Percentiles rank a stretch among this genome's conserved stretches.
These are phyloP conservation scores for Penicillium sp. DNA, from an alignment of 2,329 filamentous ascomycete species.

Conservation along the genomic window DNA sequence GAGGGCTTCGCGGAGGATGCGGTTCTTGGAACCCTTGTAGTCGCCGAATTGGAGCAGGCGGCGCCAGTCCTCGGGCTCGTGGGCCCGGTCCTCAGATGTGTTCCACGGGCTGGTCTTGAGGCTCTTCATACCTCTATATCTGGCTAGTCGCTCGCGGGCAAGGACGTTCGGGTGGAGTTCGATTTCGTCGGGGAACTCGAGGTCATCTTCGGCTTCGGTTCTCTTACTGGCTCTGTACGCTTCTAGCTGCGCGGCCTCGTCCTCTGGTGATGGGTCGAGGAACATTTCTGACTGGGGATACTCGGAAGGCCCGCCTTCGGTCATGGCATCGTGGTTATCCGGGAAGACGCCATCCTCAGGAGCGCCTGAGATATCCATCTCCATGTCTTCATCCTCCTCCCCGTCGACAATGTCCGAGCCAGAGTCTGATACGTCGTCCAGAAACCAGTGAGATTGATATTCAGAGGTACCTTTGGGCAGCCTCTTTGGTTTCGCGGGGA, in stretches of 20 bases:
- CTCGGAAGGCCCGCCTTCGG: conserved; percentile 81
- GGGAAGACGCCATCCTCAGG: conserved; percentile 82
- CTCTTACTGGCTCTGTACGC: conserved; percentile 79
- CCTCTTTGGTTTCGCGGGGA: conserved; percentile 68
- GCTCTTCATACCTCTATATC: conserved; percentile 92
- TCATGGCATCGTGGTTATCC: conserved; percentile 60
- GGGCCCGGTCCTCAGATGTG: conserved; percentile 80
- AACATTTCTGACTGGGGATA: conserved; percentile 96
- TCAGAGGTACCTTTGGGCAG: conserved; percentile 89
- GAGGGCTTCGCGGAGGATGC: conserved; percentile 78
- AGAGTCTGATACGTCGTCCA: conserved; percentile 80
- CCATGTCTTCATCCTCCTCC: conserved; percentile 59
- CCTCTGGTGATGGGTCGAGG: conserved; percentile 75
- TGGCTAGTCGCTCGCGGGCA: conserved; percentile 80
- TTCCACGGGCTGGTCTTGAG: conserved; percentile 88
- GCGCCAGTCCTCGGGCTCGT: conserved; percentile 89
- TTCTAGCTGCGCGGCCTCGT: conserved; percentile 80
- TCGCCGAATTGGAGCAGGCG: conserved; percentile 85
- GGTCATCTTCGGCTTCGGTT: conserved; percentile 83
- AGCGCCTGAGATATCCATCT: conserved; percentile 61
- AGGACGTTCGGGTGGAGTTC: conserved; percentile 87
- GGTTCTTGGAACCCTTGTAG: conserved; percentile 81
- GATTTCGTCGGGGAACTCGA: conserved; percentile 96
- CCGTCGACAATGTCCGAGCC: conserved; percentile 81
- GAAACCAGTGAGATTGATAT: conserved; percentile 93